A percentile compares a stretch with the other conserved stretches of the same genome.
These are phyloP conservation scores for Hericium coralloides DNA, from an alignment of 768 basidiomycete genomes.

Conservation along the genomic window DNA sequence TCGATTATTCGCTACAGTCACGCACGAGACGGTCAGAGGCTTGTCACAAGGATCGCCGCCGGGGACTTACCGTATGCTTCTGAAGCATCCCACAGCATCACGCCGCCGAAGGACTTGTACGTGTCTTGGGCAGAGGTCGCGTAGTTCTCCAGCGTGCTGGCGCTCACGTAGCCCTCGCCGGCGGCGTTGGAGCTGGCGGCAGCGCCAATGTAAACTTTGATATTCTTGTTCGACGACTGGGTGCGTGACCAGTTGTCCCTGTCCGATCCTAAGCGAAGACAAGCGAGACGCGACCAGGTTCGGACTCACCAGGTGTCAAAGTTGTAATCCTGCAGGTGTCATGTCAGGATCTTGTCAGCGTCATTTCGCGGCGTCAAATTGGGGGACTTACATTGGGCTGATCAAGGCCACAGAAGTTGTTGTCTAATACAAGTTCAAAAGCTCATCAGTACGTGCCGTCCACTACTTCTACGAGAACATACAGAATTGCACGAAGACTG, in stretches of 20 bases:
- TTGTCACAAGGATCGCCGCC: not conserved
- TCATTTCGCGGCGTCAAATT: constrained; percentile 2
- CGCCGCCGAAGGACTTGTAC: constrained; percentile 60
- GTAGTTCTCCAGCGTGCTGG: constrained; percentile 36
- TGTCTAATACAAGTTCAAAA: constrained; percentile 24
- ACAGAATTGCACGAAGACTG: constrained; percentile 69
- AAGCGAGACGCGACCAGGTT: not conserved
- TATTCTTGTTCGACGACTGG: constrained; percentile 46
- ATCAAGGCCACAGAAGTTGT: constrained; percentile 52
- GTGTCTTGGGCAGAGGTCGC: constrained; percentile 42
- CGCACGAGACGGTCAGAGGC: no score
- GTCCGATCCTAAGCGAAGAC: not conserved
- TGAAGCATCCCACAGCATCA: constrained; percentile 35
- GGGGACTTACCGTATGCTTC: constrained; percentile 17
- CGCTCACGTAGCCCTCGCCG: constrained; percentile 45
- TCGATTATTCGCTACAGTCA: not conserved
- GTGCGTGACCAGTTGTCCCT: constrained; percentile 62
- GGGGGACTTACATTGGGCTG: constrained; percentile 34
- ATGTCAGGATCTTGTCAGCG: no score
- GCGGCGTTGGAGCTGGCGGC: constrained; percentile 50
- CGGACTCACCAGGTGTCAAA: constrained; percentile 39
- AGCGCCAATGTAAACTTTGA: constrained; percentile 61
- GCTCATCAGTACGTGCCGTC: not conserved
- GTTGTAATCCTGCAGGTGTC: constrained; percentile 35
- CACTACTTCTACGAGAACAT: constrained; percentile 11